Evolutionary conservation across 345 rosid species (phyloP), one percentile per base, ranked within the genome.

Genomic region (Gossypium bickii): DNA sequence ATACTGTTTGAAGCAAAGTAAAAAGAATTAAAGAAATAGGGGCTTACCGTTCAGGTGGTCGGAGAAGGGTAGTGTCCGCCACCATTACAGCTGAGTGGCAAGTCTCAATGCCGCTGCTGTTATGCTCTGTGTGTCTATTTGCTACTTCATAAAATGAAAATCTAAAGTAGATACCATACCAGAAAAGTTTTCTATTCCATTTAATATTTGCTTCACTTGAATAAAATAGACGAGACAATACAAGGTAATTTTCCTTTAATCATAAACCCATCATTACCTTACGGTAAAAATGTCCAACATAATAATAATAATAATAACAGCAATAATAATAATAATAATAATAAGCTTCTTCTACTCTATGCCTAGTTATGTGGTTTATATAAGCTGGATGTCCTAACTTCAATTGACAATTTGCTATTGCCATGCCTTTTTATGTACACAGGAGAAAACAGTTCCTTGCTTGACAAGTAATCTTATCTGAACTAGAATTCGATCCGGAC

Each of bases 81-180:
- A 17, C 27, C 58, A 73, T 16, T 12, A n/a, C 22, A 91, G 75
- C 71, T 85, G 93, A 72, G 93, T 71, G 47, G 89, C 87, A 12
- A 90, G 83, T 52, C 89, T 84, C 55, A 78, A 71, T 47, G 92
- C 92, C 93, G 86, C 87, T 75, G 69, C 53, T 27, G 74, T 10
- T 16, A 34, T 70, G 17, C 53, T 13, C 17, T 3, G 53, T 49
- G 53, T 49, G 17, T 49, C 5, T 13, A 12, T 47, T 47, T 47
- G 51, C 51, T 47, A 47, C 51, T 47, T 47, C 1, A 47, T 47
- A 47, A 47, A 47, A 47, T 47, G 51, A 47, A 47, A 47, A 12
- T 47, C 51, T 47, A 47, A 12, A 10, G 51, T 47, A 2, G 13
- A 47, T 10, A 47, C 12, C 13, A 47, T 47, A 47, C 51, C 12